Conservation (phyloP, 2,329 filamentous ascomycete genomes). For the Atkinsonella hypoxylon region DNA sequence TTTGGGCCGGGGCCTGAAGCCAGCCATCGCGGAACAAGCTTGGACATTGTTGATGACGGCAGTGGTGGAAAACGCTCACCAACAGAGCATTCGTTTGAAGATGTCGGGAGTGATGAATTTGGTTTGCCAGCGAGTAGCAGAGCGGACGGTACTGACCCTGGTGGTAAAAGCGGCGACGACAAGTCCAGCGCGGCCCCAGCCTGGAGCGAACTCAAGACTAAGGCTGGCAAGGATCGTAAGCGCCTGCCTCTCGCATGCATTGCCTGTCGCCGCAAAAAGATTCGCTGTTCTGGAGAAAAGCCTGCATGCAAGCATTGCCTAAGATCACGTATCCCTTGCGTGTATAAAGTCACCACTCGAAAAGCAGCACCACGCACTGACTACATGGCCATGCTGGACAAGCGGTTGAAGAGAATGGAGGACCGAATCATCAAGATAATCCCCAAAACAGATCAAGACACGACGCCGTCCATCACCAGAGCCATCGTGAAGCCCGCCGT, state of each 20-base stretch:
- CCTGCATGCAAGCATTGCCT: constrained; percentile 95
- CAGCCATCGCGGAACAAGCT: constrained; percentile 16
- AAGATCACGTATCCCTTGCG: constrained; percentile 83
- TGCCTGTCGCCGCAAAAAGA: constrained; percentile 92
- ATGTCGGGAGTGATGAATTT: constrained; percentile 46
- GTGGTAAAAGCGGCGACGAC: constrained; percentile 42
- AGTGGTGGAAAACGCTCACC: constrained; percentile 31
- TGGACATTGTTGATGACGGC: constrained; percentile 33
- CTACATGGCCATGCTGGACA: constrained; percentile 98
- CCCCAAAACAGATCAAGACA: constrained; percentile 70
- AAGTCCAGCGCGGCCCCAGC: constrained; percentile 48
- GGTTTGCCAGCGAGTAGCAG: constrained; percentile 34
- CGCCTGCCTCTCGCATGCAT: constrained; percentile 88
- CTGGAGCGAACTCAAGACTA: constrained; percentile 78
- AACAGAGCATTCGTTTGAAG: constrained; percentile 36
- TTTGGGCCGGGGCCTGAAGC: constrained; percentile 12
- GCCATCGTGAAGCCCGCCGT: constrained; percentile 75
- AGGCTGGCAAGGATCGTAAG: constrained; percentile 92
- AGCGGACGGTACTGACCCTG: constrained; percentile 41
- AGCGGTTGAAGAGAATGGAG: constrained; percentile 91
- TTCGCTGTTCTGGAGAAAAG: constrained; percentile 94
- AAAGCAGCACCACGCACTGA: constrained; percentile 92
- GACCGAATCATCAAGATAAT: constrained; percentile 94
- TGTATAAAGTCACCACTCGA: constrained; percentile 92
- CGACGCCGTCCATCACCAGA: constrained; percentile 55